A percentile compares a stretch with the other conserved stretches of the same genome.
These are phyloP conservation scores for Backusella sp. DNA, from an alignment of 192 early-diverging fungal genomes.

Conservation along the genomic window DNA sequence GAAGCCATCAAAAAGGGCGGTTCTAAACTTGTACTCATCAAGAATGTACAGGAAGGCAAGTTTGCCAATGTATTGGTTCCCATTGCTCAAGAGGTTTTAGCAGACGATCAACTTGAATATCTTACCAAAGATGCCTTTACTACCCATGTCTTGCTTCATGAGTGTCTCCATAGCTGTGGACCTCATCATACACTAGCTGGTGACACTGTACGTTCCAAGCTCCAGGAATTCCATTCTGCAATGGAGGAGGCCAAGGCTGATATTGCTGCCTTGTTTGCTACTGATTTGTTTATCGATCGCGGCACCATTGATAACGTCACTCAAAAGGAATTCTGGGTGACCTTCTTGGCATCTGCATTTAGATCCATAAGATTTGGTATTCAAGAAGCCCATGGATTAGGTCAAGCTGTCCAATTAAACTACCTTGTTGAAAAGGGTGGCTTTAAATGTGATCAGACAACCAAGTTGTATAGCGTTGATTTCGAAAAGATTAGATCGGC, in stretches of 20 bases:
- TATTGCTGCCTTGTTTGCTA: conserved; percentile 65
- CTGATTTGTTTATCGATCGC: conserved; percentile 55
- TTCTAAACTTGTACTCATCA: conserved; percentile 71
- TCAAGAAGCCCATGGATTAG: conserved; percentile 66
- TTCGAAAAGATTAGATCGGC: conserved; percentile 55
- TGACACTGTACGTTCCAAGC: conserved; percentile 60
- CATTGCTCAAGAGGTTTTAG: conserved; percentile 57
- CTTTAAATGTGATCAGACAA: conserved; percentile 46
- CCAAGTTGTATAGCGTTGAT: conserved; percentile 55
- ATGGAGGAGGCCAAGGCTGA: conserved; percentile 82
- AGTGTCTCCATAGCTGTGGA: conserved; percentile 70
- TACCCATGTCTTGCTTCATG: conserved; percentile 70
- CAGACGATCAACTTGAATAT: conserved; percentile 48
- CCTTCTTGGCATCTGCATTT: conserved; percentile 73
- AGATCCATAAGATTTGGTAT: conserved; percentile 71
- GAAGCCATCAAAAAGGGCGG: conserved; percentile 65
- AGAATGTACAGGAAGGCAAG: conserved; percentile 76
- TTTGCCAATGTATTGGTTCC: conserved; percentile 60
- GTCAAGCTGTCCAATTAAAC: conserved; percentile 70
- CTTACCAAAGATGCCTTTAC: conserved; percentile 71
- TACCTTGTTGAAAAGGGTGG: conserved; percentile 67
- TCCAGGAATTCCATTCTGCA: conserved; percentile 69
- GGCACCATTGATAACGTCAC: conserved; percentile 58
- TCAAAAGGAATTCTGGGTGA: conserved; percentile 64
- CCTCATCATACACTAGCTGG: conserved; percentile 57